A percentile compares a stretch with the other conserved stretches of the same genome.
phyloP scores from a whole-genome alignment of 1,284 basidiomycete genomes.

The Cryptococcus maquisensis region DNA sequence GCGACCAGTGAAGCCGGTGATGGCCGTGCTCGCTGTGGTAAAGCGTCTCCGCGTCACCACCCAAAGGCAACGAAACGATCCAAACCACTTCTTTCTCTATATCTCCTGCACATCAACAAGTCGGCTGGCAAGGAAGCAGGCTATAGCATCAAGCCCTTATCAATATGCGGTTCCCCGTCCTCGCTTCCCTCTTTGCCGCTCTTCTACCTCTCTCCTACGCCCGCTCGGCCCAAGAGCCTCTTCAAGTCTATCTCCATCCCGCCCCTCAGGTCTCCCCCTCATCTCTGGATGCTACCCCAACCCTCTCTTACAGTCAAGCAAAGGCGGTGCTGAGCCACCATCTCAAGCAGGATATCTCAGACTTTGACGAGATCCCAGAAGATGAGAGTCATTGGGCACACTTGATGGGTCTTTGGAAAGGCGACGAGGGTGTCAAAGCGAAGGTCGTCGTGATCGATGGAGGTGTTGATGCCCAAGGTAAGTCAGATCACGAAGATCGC shows the following conservation, averaged over 20 bases:
- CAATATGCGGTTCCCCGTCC: slow-evolving; percentile 13
- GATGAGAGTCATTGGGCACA: slow-evolving; percentile 45
- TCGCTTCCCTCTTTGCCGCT: slow-evolving; percentile 6
- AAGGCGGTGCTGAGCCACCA: slow-evolving; percentile 47
- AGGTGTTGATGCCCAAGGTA: slow-evolving; percentile 35
- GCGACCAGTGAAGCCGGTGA: background rate
- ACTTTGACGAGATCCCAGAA: slow-evolving; percentile 38
- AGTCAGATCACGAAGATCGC: no score
- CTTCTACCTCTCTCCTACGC: slow-evolving; percentile 14
- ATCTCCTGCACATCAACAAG: background rate
- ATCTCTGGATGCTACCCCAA: slow-evolving; percentile 22
- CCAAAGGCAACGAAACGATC: no score
- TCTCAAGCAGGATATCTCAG: slow-evolving; percentile 34
- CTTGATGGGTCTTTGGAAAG: slow-evolving; percentile 32
- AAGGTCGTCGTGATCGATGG: slow-evolving; percentile 44
- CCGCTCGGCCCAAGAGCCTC: slow-evolving; percentile 23
- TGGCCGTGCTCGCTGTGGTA: no score
- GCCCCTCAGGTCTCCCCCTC: slow-evolving; percentile 22
- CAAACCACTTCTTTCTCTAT: background rate
- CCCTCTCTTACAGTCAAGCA: slow-evolving; percentile 41
- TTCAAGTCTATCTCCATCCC: slow-evolving; percentile 48
- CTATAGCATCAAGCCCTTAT: background rate
- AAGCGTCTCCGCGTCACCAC: no score
- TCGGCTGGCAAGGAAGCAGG: no score
- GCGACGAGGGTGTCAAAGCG: slow-evolving; percentile 19